phyloP scores from a whole-genome alignment of 2,329 filamentous ascomycete genomes.

The Cytospora piceae region DNA sequence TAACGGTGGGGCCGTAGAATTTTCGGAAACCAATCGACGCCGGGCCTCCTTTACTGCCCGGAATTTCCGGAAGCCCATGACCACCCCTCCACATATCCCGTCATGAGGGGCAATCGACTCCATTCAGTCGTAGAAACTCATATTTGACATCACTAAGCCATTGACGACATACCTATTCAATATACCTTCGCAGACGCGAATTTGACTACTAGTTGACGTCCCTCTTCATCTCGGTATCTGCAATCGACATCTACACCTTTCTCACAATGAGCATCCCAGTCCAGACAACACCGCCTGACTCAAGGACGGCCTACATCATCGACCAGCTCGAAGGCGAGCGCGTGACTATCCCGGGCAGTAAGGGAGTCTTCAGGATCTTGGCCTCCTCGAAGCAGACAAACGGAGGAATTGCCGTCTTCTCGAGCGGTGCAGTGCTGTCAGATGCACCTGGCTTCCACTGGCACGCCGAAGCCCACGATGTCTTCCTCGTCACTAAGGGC shows the following conservation, averaged over 20 bases:
- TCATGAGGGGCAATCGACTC: neutral
- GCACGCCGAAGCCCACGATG: conserved; percentile 59
- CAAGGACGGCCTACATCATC: conserved; percentile 49
- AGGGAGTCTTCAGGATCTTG: conserved; percentile 54
- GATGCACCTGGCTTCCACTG: conserved; percentile 59
- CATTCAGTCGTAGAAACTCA: neutral
- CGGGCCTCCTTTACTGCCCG: neutral
- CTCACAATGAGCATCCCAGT: conserved; percentile 40
- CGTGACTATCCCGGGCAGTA: conserved; percentile 56
- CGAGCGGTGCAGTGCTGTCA: conserved; percentile 50
- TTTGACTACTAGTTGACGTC: neutral
- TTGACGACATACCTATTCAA: neutral
- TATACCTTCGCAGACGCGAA: neutral
- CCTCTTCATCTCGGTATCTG: neutral
- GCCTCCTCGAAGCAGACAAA: conserved; percentile 56
- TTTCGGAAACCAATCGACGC: neutral
- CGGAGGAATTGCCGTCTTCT: conserved; percentile 55
- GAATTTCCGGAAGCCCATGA: neutral
- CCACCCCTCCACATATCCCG: neutral
- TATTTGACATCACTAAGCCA: neutral
- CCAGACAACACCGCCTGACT: conserved; percentile 41
- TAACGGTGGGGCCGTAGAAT: neutral
- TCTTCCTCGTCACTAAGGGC: conserved; percentile 60
- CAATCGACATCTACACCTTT: neutral
- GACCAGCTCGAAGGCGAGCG: conserved; percentile 55